Evolutionary conservation across 768 basidiomycete species (phyloP).

Genomic region (Tulasnella calospora): DNA sequence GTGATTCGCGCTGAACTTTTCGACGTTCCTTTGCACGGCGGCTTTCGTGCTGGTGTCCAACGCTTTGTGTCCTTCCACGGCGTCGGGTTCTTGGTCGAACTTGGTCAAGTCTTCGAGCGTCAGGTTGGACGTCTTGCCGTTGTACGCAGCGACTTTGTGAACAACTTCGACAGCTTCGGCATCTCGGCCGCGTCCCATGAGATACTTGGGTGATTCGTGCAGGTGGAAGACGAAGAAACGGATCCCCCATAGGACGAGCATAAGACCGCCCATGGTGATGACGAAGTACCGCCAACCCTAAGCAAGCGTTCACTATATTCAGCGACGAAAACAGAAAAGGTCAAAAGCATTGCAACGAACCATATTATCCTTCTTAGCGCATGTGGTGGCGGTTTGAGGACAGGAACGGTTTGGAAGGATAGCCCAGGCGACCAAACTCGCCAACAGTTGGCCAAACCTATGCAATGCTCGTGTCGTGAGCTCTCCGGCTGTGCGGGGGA

Average conservation of each 20-base stretch:
- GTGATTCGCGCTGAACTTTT: slow-evolving; percentile 43
- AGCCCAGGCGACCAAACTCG: slow-evolving; percentile 65
- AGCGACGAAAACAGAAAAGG: neutral
- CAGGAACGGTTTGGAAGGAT: slow-evolving; percentile 68
- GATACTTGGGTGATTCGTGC: slow-evolving; percentile 65
- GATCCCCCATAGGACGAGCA: slow-evolving; percentile 55
- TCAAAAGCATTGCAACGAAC: neutral
- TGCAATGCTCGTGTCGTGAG: neutral
- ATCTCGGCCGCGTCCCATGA: slow-evolving; percentile 63
- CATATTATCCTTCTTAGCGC: slow-evolving; percentile 55
- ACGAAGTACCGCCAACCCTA: slow-evolving; percentile 73
- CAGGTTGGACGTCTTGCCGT: slow-evolving; percentile 48
- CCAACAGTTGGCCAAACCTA: slow-evolving; percentile 59
- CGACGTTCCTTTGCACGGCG: slow-evolving; percentile 43
- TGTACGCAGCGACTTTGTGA: slow-evolving; percentile 57
- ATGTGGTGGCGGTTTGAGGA: slow-evolving; percentile 37
- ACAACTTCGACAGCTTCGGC: slow-evolving; percentile 57
- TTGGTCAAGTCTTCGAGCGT: slow-evolving; percentile 48
- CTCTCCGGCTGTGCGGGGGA: neutral
- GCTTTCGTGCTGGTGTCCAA: slow-evolving; percentile 40
- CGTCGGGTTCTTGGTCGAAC: slow-evolving; percentile 19
- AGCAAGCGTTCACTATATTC: neutral
- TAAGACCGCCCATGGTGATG: slow-evolving; percentile 66
- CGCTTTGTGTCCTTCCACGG: slow-evolving; percentile 24
- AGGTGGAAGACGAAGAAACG: slow-evolving; percentile 65